phyloP scores from a whole-genome alignment of 106 monocot species.

The Dendrobium chrysotoxum region DNA sequence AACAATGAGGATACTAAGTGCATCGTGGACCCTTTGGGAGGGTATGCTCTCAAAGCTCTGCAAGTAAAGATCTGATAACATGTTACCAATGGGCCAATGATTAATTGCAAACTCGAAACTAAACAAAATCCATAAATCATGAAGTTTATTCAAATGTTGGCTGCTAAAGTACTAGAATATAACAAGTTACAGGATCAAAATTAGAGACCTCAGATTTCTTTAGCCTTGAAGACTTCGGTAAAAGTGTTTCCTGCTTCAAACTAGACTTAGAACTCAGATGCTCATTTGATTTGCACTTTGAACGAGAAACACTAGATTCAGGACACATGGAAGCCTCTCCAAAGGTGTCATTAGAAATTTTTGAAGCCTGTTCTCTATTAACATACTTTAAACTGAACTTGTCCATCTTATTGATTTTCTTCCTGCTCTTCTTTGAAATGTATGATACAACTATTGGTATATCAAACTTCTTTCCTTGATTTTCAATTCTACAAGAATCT shows the following conservation, averaged over 20 bases:
- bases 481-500: slow-evolving; percentile 13
- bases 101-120: background rate
- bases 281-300: slow-evolving; percentile 28
- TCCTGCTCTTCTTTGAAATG: slow-evolving; percentile 41
- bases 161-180: background rate
- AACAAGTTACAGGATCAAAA: background rate
- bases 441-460: slow-evolving; percentile 12
- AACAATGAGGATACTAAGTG: background rate
- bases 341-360: slow-evolving; percentile 17
- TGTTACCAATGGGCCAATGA: background rate
- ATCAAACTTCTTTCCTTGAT: slow-evolving; percentile 20
- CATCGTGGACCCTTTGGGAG: background rate
- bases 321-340: slow-evolving; percentile 27
- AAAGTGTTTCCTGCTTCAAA: slow-evolving; percentile 31
- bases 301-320: slow-evolving; percentile 20
- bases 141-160: background rate
- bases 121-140: background rate
- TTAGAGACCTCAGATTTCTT: slow-evolving; percentile 39
- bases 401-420: slow-evolving; percentile 24
- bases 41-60: background rate
- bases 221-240: slow-evolving; percentile 17
- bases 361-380: slow-evolving; percentile 27
- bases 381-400: slow-evolving; percentile 33
- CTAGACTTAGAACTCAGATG: slow-evolving; percentile 21
- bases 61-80: background rate